These are phyloP conservation scores for Wakefieldia striispora DNA, from an alignment of 768 basidiomycete genomes.

Conservation along the genomic window DNA sequence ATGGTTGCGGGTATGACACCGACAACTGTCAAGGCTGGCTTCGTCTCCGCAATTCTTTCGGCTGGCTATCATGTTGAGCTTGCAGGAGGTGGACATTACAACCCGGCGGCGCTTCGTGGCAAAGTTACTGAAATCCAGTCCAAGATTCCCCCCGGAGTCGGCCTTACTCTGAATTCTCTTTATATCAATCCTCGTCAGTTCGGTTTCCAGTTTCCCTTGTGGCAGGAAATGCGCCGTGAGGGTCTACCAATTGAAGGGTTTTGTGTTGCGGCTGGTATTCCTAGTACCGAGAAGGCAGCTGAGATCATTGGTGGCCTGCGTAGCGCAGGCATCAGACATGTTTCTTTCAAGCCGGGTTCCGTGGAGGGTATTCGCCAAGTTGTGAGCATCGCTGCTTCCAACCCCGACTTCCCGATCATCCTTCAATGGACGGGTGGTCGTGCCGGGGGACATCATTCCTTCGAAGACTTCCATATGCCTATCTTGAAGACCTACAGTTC, in stretches of 20 bases:
- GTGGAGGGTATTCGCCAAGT: slow-evolving; percentile 98
- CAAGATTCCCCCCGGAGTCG: slow-evolving; percentile 83
- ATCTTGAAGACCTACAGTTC: slow-evolving; percentile 85
- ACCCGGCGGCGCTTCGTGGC: slow-evolving; percentile 78
- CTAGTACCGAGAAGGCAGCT: slow-evolving; percentile 92
- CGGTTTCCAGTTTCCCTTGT: slow-evolving; percentile 93
- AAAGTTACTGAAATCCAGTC: slow-evolving; percentile 93
- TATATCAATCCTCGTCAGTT: slow-evolving; percentile 99
- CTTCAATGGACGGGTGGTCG: slow-evolving; percentile 99
- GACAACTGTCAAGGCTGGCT: slow-evolving; percentile 91
- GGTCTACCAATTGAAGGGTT: slow-evolving; percentile 98
- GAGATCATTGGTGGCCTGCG: slow-evolving; percentile 90
- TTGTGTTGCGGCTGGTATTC: slow-evolving; percentile 97
- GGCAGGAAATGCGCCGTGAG: slow-evolving; percentile 97
- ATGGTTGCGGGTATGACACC: slow-evolving; percentile 99
- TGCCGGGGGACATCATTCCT: slow-evolving; percentile 97
- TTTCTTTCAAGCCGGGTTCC: slow-evolving; percentile 97
- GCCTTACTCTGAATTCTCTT: slow-evolving; percentile 89
- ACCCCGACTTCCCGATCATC: slow-evolving; percentile 96
- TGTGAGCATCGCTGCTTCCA: slow-evolving; percentile 89
- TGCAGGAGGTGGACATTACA: slow-evolving; percentile 98
- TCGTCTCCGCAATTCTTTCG: slow-evolving; percentile 88
- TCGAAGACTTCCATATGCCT: slow-evolving; percentile 98
- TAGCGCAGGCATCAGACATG: slow-evolving; percentile 87
- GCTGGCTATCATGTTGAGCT: slow-evolving; percentile 97